phyloP scores from a whole-genome alignment of 1,139 yeast genomes.

The Pichia sp. region DNA sequence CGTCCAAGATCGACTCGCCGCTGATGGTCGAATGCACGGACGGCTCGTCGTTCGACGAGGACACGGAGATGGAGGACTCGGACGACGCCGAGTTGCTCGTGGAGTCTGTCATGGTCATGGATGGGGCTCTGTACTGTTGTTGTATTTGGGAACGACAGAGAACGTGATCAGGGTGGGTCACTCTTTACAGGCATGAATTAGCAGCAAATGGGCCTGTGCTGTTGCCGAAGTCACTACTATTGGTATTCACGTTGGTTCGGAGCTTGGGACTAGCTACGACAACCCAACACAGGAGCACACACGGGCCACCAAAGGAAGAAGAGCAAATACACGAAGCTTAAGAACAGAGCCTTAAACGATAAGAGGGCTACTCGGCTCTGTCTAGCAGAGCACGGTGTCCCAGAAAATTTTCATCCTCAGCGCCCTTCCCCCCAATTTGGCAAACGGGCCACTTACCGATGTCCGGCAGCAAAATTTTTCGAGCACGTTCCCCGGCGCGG shows the following conservation, averaged over 20 bases:
- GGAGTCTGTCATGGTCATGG: slow-evolving; percentile 41
- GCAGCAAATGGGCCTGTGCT: not conserved
- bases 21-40: slow-evolving; percentile 36
- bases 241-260: not conserved
- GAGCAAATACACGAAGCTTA: too few relatives aligned
- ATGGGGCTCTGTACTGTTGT: not conserved
- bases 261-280: not conserved
- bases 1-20: slow-evolving; percentile 48
- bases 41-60: slow-evolving; percentile 29
- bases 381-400: not conserved
- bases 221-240: not conserved
- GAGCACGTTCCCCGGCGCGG: not conserved
- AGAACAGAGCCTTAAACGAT: too few relatives aligned
- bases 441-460: too few relatives aligned
- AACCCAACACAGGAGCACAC: too few relatives aligned
- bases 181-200: not conserved
- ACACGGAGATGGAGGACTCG: slow-evolving; percentile 33
- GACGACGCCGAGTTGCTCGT: slow-evolving; percentile 30
- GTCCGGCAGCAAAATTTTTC: not conserved
- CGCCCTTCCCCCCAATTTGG: too few relatives aligned
- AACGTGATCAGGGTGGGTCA: slow-evolving; percentile 8
- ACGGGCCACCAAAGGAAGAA: too few relatives aligned
- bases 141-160: not conserved
- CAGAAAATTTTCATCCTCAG: not conserved
- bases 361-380: too few relatives aligned